A percentile compares a stretch with the other conserved stretches of the same genome.
These are phyloP conservation scores for Colletotrichum sp. DNA, from an alignment of 2,329 filamentous ascomycete genomes.

Conservation along the genomic window DNA sequence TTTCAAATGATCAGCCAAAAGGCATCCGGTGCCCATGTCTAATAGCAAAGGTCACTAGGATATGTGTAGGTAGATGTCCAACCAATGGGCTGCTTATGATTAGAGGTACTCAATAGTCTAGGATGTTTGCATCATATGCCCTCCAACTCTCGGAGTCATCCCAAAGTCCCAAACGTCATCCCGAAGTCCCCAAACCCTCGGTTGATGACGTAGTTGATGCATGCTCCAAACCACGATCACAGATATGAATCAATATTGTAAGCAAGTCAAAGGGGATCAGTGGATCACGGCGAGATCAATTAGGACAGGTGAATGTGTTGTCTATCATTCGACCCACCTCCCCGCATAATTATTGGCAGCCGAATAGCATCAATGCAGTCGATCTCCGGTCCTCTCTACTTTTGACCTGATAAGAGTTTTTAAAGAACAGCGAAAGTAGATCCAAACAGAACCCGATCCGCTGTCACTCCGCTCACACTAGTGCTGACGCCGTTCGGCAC, in stretches of 20 bases:
- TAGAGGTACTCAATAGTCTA: neutral
- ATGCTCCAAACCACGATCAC: neutral
- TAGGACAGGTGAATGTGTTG: neutral
- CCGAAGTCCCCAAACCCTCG: neutral
- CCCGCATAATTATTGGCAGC: neutral
- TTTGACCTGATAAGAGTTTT: neutral
- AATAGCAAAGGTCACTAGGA: neutral
- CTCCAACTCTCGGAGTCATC: neutral
- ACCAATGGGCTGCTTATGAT: neutral
- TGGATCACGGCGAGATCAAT: neutral
- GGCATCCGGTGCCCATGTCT: neutral
- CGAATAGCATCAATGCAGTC: neutral
- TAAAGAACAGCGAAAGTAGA: rapidly evolving
- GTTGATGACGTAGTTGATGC: neutral
- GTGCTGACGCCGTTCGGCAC: neutral
- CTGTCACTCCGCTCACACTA: neutral
- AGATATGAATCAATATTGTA: neutral
- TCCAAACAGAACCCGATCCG: neutral
- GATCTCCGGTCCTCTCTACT: neutral
- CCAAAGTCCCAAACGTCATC: neutral
- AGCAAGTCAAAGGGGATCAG: neutral
- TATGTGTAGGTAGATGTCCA: neutral
- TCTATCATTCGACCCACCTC: neutral
- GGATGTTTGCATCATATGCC: neutral
- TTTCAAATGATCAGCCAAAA: neutral